Conservation (phyloP, 1,284 basidiomycete genomes). For the Moesziomyces parantarcticus region DNA sequence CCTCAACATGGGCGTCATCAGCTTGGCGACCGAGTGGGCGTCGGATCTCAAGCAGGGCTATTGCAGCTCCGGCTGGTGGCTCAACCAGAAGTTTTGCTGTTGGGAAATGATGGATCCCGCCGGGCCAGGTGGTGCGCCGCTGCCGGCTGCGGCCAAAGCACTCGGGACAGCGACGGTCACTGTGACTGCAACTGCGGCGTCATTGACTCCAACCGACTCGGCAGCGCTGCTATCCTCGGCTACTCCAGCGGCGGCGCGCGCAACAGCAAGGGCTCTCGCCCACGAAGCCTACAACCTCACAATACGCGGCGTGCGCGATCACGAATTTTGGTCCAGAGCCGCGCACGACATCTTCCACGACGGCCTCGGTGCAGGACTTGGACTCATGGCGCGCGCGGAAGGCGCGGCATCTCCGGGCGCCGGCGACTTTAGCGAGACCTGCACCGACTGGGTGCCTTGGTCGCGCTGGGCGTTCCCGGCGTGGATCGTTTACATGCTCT, state of each 20-base stretch:
- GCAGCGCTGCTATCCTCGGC: constrained; percentile 6
- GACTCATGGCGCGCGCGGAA: constrained; percentile 23
- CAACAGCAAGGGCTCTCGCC: background rate
- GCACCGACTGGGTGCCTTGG: constrained; percentile 94
- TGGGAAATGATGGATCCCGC: constrained; percentile 75
- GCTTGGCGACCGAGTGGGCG: constrained; percentile 96
- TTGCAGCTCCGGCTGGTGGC: constrained; percentile 97
- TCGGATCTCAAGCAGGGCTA: constrained; percentile 98
- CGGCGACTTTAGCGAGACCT: constrained; percentile 73
- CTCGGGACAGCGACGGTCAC: constrained; percentile 38
- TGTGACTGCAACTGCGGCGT: constrained; percentile 14
- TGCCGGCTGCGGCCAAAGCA: constrained; percentile 44
- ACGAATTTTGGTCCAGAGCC: constrained; percentile 26
- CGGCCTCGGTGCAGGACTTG: constrained; percentile 54
- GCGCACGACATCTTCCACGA: constrained; percentile 72
- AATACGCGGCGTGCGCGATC: constrained; percentile 19
- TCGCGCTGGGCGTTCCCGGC: constrained; percentile 78
- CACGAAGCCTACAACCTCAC: constrained; percentile 28
- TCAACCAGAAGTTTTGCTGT: constrained; percentile 97
- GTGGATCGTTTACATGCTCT: constrained; percentile 87
- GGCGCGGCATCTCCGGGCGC: constrained; percentile 5
- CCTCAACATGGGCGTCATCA: constrained; percentile 90
- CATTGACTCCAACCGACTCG: constrained; percentile 2
- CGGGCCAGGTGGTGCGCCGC: constrained; percentile 57
- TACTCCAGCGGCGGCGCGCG: constrained; percentile 6